Evolutionary conservation across 2,329 filamentous ascomycete species (phyloP), one percentile per base, ranked within the genome.

Genomic region (Zymoseptoria brevis): DNA sequence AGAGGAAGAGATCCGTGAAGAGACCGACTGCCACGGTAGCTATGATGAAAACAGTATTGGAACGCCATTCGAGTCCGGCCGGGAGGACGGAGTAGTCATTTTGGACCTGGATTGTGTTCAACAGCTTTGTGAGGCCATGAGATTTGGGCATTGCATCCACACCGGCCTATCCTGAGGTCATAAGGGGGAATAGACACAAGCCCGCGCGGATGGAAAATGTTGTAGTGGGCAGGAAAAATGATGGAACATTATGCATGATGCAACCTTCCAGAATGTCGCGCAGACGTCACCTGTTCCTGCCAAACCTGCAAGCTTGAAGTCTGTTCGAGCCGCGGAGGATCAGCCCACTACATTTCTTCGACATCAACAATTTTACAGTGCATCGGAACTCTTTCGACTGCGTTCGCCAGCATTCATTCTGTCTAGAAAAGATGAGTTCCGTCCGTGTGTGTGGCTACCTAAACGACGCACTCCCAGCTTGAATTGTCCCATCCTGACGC

Each of bases 1-100:
- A 85, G 1, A 85, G 75, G 67, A 85, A 85, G 11, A 85, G 71
- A 66, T 85, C 82, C 0, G 80, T 81, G 66, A 83, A 84, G 1
- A 82, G 75, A 50, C 79, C 81, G 19, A 82, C 71, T 3, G 75
- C 78, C 11, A 86, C 81, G 2, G 83, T 85, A 6, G 76, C 71
- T 48, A 84, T 69, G 63, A 86, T 84, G 73, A 87, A 86, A 52
- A 78, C 66, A 2, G 80, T 81, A 56, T 79, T 82, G 9, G 82
- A 84, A n/a, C 84, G 79, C 78, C 80, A 82, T 73, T 70, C 62
- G 3, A 82, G 68, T 16, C 79, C 71, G 24, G 69, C 67, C 0
- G 73, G 73, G 51, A 64, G 62, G 19, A 68, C 62, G 19, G 60
- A 62, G 64, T 73, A 73, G 63, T 74, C 69, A 62, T 70, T 60